Evolutionary conservation across 2,329 filamentous ascomycete genomes (phyloP), one percentile per base, ranked within the genome.

Genomic region (Dendryphion nanum): DNA sequence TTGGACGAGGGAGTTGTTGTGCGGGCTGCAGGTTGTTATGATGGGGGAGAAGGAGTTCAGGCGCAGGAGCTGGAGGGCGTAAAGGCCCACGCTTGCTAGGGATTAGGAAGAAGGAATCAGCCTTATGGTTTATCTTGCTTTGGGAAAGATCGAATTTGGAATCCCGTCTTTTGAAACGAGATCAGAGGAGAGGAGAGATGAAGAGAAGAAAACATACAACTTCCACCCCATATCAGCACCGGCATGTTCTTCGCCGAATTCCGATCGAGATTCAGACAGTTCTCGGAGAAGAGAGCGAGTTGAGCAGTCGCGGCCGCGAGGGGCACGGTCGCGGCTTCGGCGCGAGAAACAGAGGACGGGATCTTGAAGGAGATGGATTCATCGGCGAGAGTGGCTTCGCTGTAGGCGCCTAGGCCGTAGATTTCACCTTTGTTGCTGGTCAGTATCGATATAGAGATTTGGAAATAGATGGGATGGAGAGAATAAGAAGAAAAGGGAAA

Each of bases 151-250:
- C n/a, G n/a, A n/a, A n/a, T n/a, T n/a, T n/a, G n/a, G n/a, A n/a
- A n/a, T n/a, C n/a, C n/a, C n/a, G n/a, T 26, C 10, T 8, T 26
- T 26, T 26, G 23, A 10, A 8, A 26, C 10, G 10, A 26, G 23
- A 26, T 26, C 10, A 8, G 23, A 10, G 10, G 10, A 8, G 23
- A 8, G 23, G 2, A 13, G 23, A 10, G 10, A n/a, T 26, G 10
- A 15, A 4, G 29, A 30, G 15, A 13, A n/a, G 29, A 13, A 30
- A 30, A 35, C 14, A n/a, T 62, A 47, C 67, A 71, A 28, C 67
- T 71, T 21, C 69, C 70, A 16, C 67, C 70, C 65, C 68, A 73
- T 3, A 73, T 48, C 2, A 74, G 48, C 2, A 74, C 41, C 5
- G 46, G 53, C 12, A 36, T 16, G 6, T 40, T 23, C 17, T 32